These are phyloP conservation scores for Globisporangium yorkense DNA, from an alignment of 352 stramenopile genomes.

Conservation along the genomic window DNA sequence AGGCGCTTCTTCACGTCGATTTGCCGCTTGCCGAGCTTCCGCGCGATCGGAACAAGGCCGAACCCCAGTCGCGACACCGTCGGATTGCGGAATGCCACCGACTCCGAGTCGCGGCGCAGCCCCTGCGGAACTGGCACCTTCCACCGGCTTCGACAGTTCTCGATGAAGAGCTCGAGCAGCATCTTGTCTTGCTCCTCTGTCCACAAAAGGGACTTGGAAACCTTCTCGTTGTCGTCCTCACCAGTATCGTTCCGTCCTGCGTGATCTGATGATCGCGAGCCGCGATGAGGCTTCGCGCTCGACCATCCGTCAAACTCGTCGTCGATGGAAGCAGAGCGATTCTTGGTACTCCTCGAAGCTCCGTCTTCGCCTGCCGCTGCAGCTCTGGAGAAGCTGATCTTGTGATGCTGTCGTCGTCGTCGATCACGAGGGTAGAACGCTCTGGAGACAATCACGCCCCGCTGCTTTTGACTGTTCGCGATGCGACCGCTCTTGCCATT, in stretches of 20 bases:
- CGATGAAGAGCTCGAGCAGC: slow-evolving; percentile 64
- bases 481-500: background rate
- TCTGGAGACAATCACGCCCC: slow-evolving; percentile 67
- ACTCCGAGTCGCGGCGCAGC: slow-evolving; percentile 48
- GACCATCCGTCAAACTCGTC: slow-evolving; percentile 12
- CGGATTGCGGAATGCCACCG: slow-evolving; percentile 56
- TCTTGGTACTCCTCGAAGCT: slow-evolving; percentile 17
- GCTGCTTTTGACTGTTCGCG: slow-evolving; percentile 15
- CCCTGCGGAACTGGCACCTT: slow-evolving; percentile 49
- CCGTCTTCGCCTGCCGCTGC: background rate
- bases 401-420: background rate
- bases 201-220: slow-evolving; percentile 19
- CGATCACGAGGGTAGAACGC: slow-evolving; percentile 18
- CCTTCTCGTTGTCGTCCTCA: background rate
- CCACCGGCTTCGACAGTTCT: slow-evolving; percentile 60
- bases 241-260: background rate
- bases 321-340: slow-evolving; percentile 1
- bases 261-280: background rate
- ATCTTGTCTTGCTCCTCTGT: slow-evolving; percentile 46
- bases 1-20: slow-evolving; percentile 80
- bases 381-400: background rate
- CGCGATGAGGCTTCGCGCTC: slow-evolving; percentile 8
- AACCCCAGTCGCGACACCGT: slow-evolving; percentile 56
- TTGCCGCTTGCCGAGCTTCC: slow-evolving; percentile 54
- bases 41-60: slow-evolving; percentile 51